These are phyloP conservation scores for Bipolaris sorokiniana DNA, from an alignment of 2,329 filamentous ascomycete species.

Conservation along the genomic window DNA sequence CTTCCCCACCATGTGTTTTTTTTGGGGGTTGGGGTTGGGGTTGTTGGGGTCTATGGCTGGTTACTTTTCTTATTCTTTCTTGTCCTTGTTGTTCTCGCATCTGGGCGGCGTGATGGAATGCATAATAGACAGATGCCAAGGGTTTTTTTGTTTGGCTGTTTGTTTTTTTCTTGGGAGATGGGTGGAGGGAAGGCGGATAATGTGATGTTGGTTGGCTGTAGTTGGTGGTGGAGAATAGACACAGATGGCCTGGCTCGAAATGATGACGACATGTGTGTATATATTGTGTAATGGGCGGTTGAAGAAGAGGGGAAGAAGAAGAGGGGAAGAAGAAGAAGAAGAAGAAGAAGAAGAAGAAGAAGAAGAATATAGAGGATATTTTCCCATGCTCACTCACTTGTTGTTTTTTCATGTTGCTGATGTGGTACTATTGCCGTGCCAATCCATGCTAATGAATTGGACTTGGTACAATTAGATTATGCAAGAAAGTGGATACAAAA, in stretches of 20 bases:
- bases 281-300: constrained; percentile 7
- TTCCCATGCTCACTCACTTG: no score
- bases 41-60: neutral
- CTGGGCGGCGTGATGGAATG: neutral
- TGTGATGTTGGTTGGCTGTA: neutral
- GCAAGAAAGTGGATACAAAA: no score
- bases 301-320: constrained; percentile 1
- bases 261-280: neutral
- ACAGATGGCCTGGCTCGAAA: neutral
- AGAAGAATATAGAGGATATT: neutral
- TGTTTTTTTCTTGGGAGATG: no score
- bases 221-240: neutral
- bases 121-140: neutral
- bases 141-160: neutral
- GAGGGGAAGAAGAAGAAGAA: no score
- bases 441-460: no score
- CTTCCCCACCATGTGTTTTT: neutral
- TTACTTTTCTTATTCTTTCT: neutral
- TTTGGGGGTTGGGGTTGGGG: neutral
- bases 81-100: neutral
- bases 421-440: no score
- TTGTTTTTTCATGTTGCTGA: no score
- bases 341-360: no score
- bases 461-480: no score
- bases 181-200: neutral